These are phyloP conservation scores for Diplodia sapinea DNA, from an alignment of 2,329 filamentous ascomycete genomes.

Conservation along the genomic window DNA sequence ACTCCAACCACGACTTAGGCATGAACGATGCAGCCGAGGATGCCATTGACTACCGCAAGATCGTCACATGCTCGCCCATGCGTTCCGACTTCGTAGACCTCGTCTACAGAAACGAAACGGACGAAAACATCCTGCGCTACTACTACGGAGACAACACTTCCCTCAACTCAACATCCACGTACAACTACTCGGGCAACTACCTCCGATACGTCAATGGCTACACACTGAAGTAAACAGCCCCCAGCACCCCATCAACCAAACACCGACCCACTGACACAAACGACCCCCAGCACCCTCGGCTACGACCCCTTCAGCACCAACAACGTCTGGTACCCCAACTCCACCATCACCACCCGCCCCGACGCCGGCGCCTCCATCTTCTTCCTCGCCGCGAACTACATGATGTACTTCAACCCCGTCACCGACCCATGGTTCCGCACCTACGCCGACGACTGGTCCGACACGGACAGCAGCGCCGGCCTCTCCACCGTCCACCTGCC, in stretches of 20 bases:
- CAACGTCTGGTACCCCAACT: neutral
- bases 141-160: neutral
- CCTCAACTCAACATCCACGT: neutral
- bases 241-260: neutral
- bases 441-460: neutral
- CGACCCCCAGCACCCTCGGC: neutral
- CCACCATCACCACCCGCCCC: neutral
- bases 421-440: neutral
- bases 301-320: neutral
- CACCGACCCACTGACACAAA: neutral
- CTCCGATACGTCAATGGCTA: conserved; percentile 7
- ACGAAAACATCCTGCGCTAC: neutral
- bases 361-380: conserved; percentile 6
- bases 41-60: conserved; percentile 4
- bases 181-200: neutral
- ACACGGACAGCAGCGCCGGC: neutral
- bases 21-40: neutral
- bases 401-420: neutral
- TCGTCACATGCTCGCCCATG: conserved; percentile 7
- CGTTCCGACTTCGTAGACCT: neutral
- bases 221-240: neutral
- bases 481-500: neutral
- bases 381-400: conserved; percentile 7
- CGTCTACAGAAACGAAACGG: neutral
- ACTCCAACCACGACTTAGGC: conserved; percentile 1